phyloP scores from a whole-genome alignment of 228 moss, liverwort and hornwort genomes.

The Sphagnum fallax region DNA sequence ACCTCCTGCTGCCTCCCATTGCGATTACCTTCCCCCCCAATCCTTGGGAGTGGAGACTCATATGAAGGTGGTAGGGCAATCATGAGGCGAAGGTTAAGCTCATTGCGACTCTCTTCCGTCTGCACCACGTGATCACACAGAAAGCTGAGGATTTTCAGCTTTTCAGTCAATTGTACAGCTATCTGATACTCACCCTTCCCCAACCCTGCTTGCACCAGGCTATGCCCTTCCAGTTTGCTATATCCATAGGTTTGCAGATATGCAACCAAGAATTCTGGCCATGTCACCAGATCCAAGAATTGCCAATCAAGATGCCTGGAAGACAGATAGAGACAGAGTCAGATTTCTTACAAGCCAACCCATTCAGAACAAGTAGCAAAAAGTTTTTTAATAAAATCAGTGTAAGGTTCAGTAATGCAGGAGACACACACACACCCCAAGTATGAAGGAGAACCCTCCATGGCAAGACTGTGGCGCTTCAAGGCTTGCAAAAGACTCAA shows the following conservation, averaged over 20 bases:
- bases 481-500: slow-evolving; percentile 73
- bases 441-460: too few species aligned
- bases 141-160: slow-evolving; percentile 75
- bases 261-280: slow-evolving; percentile 76
- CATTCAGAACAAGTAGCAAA: too few species aligned
- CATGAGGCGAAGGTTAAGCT: slow-evolving; percentile 74
- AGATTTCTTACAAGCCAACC: neutral
- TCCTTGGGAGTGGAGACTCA: slow-evolving; percentile 23
- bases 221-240: slow-evolving; percentile 36
- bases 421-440: too few species aligned
- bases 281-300: slow-evolving; percentile 74
- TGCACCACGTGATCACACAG: slow-evolving; percentile 85
- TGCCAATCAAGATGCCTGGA: slow-evolving; percentile 85
- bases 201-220: slow-evolving; percentile 42
- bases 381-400: too few species aligned
- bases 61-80: slow-evolving; percentile 32
- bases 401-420: too few species aligned
- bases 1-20: slow-evolving; percentile 47
- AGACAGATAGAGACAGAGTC: neutral
- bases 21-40: slow-evolving; percentile 29
- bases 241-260: slow-evolving; percentile 79
- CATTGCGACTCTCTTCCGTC: slow-evolving; percentile 78
- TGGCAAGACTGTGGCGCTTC: slow-evolving; percentile 42
- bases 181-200: slow-evolving; percentile 61
- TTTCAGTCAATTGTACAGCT: slow-evolving; percentile 47